phyloP scores from a whole-genome alignment of 352 stramenopile genomes.

The Phytophthora pinifolia region DNA sequence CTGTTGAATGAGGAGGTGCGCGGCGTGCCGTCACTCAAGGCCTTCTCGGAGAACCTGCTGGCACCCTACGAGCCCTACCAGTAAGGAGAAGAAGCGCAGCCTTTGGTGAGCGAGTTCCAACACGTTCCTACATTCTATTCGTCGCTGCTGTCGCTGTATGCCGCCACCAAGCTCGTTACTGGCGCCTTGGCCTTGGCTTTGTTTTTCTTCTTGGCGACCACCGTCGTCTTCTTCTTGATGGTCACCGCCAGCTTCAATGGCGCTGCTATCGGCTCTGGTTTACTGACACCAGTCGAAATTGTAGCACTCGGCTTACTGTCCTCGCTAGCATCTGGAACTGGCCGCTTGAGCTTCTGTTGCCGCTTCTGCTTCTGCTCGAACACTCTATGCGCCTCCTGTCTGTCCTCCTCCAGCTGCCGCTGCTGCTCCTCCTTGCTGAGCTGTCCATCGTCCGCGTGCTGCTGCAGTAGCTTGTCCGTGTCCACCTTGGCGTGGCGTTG shows the following conservation, averaged over 20 bases:
- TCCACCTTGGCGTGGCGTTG: constrained; percentile 92
- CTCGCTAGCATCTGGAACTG: constrained; percentile 21
- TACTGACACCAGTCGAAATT: constrained; percentile 4
- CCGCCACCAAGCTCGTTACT: constrained; percentile 63
- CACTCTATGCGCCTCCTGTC: constrained; percentile 46
- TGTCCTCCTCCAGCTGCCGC: constrained; percentile 54
- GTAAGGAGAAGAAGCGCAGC: constrained; percentile 31
- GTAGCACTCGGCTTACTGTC: neutral
- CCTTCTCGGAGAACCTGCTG: constrained; percentile 95
- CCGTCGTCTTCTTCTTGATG: constrained; percentile 33
- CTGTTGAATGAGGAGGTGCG: constrained; percentile 98
- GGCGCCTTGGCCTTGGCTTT: constrained; percentile 36
- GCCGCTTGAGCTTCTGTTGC: constrained; percentile 31
- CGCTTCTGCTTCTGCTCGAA: constrained; percentile 53
- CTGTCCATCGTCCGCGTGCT: constrained; percentile 37
- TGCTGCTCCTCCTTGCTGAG: constrained; percentile 44
- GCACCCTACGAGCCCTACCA: constrained; percentile 90
- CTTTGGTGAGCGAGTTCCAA: constrained; percentile 7
- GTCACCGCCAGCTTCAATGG: constrained; percentile 37
- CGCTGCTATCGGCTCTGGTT: constrained; percentile 9
- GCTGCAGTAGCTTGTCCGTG: constrained; percentile 72
- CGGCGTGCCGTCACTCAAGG: constrained; percentile 92
- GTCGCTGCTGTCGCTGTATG: constrained; percentile 79
- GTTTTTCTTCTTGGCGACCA: constrained; percentile 32
- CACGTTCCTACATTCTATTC: constrained; percentile 29